These are phyloP conservation scores for Dipodascus geniculatus DNA, from an alignment of 805 yeast species.

Conservation along the genomic window DNA sequence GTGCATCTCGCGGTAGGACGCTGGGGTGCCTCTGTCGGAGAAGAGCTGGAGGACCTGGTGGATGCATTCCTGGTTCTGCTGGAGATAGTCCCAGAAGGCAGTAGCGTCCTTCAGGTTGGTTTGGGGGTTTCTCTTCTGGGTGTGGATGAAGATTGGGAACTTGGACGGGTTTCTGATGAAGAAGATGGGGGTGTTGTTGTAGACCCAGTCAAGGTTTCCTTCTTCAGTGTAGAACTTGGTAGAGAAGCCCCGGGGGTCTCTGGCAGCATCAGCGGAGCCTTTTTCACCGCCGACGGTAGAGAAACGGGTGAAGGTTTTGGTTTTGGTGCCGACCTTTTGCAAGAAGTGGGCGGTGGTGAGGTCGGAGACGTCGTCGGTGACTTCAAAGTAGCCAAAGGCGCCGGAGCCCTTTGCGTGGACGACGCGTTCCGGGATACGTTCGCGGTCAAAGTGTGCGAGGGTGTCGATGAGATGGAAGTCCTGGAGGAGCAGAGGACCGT, in stretches of 20 bases:
- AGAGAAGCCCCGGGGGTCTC: conserved; percentile 63
- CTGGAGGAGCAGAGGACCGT: conserved; percentile 48
- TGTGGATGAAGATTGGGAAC: conserved; percentile 55
- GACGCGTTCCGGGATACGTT: conserved; percentile 55
- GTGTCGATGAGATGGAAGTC: conserved; percentile 47
- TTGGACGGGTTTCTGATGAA: conserved; percentile 53
- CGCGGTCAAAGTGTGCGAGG: conserved; percentile 50
- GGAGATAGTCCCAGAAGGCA: conserved; percentile 46
- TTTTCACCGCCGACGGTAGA: conserved; percentile 62
- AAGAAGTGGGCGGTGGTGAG: conserved; percentile 41
- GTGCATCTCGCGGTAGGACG: conserved; percentile 42
- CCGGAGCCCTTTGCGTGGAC: conserved; percentile 62
- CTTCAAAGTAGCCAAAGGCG: conserved; percentile 46
- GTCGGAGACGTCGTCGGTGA: conserved; percentile 46
- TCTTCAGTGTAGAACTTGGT: conserved; percentile 56
- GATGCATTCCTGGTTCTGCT: conserved; percentile 42
- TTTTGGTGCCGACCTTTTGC: conserved; percentile 65
- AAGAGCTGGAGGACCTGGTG: conserved; percentile 49
- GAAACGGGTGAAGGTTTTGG: conserved; percentile 48
- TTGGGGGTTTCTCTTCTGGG: conserved; percentile 59
- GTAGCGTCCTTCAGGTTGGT: conserved; percentile 46
- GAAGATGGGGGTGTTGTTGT: conserved; percentile 60
- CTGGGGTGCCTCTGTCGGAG: conserved; percentile 51
- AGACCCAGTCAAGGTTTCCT: conserved; percentile 62
- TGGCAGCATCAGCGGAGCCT: conserved; percentile 53